These are phyloP conservation scores for Colletotrichum costaricense DNA, from an alignment of 2,329 filamentous ascomycete species.

Conservation along the genomic window DNA sequence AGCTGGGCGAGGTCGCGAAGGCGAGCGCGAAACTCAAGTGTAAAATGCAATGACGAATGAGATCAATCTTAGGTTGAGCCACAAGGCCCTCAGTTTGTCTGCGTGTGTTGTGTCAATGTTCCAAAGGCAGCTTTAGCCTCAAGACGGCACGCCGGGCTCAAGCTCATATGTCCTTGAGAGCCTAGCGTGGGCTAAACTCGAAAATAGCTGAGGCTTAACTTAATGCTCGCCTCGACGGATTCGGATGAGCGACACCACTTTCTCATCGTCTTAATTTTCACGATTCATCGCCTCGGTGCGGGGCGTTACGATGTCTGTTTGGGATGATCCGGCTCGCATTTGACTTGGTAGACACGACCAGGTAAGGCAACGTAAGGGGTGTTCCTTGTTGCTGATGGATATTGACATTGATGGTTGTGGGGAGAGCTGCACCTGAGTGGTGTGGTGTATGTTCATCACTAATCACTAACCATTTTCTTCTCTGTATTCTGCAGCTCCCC, in stretches of 20 bases:
- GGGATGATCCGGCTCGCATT: not conserved
- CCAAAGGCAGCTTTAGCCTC: not conserved
- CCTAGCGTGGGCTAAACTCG: not conserved
- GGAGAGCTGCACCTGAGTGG: not conserved
- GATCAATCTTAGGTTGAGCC: not conserved
- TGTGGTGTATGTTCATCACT: not conserved
- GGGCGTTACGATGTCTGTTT: not conserved
- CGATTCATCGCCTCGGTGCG: not conserved
- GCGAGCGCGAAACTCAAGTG: not conserved
- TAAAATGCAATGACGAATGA: not conserved
- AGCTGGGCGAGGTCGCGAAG: not conserved
- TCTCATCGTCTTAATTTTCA: not conserved
- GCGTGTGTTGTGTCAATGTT: not conserved
- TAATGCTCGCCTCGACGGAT: not conserved
- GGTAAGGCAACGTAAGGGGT: not conserved
- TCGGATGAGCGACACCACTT: not conserved
- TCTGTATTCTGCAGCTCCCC: not conserved
- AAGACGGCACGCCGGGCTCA: not conserved
- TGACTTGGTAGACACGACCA: not conserved
- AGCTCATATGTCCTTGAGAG: not conserved
- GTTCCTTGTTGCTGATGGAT: not conserved
- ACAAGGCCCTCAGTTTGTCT: not conserved
- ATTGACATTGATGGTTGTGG: not conserved
- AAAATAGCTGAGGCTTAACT: not conserved
- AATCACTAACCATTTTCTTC: not conserved